Conservation (phyloP, 23 red algal genomes). For the Pyropia haitanensis region DNA sequence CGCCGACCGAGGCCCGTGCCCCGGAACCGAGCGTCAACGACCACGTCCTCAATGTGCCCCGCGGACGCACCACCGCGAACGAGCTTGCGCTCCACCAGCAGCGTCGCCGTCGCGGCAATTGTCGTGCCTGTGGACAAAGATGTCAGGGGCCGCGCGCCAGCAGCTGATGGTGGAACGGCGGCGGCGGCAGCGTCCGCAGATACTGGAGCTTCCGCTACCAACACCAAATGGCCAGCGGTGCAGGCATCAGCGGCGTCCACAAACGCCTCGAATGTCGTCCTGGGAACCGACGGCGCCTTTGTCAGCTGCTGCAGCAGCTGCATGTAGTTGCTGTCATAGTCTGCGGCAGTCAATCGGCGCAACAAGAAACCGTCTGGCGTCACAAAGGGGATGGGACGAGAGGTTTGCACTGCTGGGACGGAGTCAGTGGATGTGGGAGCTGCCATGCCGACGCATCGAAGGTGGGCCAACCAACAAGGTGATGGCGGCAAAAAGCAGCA, state of each 20-base stretch:
- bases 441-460: too few relatives aligned
- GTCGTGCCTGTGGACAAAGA: not conserved
- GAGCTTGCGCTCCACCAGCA: slow-evolving; percentile 66
- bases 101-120: slow-evolving; percentile 31
- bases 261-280: slow-evolving; percentile 18
- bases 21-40: slow-evolving; percentile 25
- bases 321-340: slow-evolving; percentile 40
- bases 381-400: not conserved
- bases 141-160: too few relatives aligned
- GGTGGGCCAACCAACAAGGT: too few relatives aligned
- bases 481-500: too few relatives aligned
- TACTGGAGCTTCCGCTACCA: slow-evolving; percentile 7
- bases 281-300: slow-evolving; percentile 13
- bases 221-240: slow-evolving; percentile 11
- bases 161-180: too few relatives aligned
- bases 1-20: slow-evolving; percentile 26
- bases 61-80: slow-evolving; percentile 40
- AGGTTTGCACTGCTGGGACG: too few relatives aligned
- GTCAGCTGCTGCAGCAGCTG: slow-evolving; percentile 41
- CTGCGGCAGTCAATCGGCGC: slow-evolving; percentile 13
- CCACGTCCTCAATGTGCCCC: slow-evolving; percentile 81
- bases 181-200: too few relatives aligned
- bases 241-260: slow-evolving; percentile 6
- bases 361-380: slow-evolving; percentile 4
- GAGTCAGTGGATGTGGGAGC: too few relatives aligned